Base-by-base conservation (phyloP, 805 yeast species). In the Sungouiozyma intestinalis region DNA sequence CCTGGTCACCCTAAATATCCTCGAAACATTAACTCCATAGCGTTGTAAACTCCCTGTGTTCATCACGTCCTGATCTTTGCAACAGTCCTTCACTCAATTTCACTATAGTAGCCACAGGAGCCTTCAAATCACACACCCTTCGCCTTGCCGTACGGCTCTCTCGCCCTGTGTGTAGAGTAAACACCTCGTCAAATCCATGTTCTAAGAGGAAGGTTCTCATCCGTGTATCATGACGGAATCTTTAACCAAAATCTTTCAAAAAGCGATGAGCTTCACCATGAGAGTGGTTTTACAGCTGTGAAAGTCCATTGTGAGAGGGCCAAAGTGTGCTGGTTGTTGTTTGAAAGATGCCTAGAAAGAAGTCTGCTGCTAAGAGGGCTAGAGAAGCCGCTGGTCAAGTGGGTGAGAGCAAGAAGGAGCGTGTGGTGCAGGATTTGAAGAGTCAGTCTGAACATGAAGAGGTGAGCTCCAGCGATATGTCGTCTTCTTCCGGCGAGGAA, bases 321-420 rank as follows among this genome's bases (percentile, higher is more conserved):
- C n/a, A n/a, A n/a, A n/a, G n/a, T n/a, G n/a, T n/a, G n/a, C n/a
- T n/a, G n/a, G n/a, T n/a, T n/a, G n/a, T n/a, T n/a, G n/a, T n/a
- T n/a, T n/a, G 21, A 9, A 15, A 33, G 7, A 84, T 84, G 94
- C 80, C 92, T 35, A 79, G 94, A 76, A 85, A 84, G 79, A 84
- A 84, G 71, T 81, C 90, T 18, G 87, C 88, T 34, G 69, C 87
- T 43, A 82, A 80, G 56, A 80, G 66, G 55, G 88, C 88, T 9
- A 70, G 66, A 56, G 79, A 72, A 45, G 72, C 68, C 5, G 66
- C 52, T 32, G 44, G 47, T 38, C 53, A 38, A 33, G 34, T 27
- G 34, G 32, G 31, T n/a, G 40, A 42, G 7, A 47, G 43, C 5
- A 14, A 24, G 20, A 20, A 8, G 17, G 35, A 31, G 33, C 14